These are phyloP conservation scores for Paramecium octaurelia DNA, from an alignment of 73 alveolate species.

Conservation along the genomic window DNA sequence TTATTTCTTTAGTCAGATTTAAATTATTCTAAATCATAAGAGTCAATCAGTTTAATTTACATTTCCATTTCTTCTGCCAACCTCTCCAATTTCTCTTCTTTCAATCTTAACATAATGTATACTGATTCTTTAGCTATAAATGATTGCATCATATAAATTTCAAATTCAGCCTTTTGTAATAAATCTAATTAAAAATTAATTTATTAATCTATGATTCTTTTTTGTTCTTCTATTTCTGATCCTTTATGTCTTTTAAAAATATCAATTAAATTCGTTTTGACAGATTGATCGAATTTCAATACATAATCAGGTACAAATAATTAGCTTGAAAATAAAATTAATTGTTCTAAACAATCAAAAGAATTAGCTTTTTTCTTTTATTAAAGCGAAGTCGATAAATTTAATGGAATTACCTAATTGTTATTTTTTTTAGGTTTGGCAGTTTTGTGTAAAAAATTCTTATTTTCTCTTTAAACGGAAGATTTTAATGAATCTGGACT, in stretches of 20 bases:
- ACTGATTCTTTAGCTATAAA: background rate
- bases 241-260: background rate
- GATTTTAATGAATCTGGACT: background rate
- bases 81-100: slow-evolving; percentile 1
- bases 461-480: background rate
- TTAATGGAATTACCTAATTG: background rate
- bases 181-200: slow-evolving; percentile 42
- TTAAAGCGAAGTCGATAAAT: background rate
- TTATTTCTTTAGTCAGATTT: background rate
- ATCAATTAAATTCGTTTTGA: background rate
- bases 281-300: background rate
- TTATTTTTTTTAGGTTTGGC: background rate
- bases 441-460: background rate
- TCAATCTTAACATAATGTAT: slow-evolving; percentile 43
- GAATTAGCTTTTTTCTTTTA: background rate
- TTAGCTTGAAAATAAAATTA: background rate
- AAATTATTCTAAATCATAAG: slow-evolving; percentile 62
- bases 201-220: background rate
- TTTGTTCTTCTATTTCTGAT: background rate
- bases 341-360: background rate
- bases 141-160: slow-evolving; percentile 38
- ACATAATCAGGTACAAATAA: slow-evolving; percentile 52
- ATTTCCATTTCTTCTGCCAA: slow-evolving; percentile 43
- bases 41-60: slow-evolving; percentile 49
- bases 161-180: slow-evolving; percentile 21